Evolutionary conservation across 768 basidiomycete genomes (phyloP).

Genomic region (Coprinopsis sp.): DNA sequence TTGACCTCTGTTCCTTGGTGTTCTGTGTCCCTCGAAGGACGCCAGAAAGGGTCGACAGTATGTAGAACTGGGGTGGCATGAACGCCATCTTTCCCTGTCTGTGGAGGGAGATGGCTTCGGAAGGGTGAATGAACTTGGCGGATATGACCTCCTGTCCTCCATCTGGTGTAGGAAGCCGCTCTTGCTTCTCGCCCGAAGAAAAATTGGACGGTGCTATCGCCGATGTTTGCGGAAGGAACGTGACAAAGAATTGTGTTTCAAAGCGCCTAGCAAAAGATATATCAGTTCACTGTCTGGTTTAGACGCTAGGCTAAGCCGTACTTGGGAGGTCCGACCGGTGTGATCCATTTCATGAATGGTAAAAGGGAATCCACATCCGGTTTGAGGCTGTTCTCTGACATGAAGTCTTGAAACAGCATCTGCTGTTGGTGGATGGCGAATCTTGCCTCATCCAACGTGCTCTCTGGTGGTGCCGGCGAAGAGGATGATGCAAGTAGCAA

Average conservation of each 20-base stretch:
- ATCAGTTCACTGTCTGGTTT: not conserved
- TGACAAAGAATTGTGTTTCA: conserved; percentile 64
- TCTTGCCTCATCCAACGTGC: conserved; percentile 48
- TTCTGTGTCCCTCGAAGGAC: conserved; percentile 41
- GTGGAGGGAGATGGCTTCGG: conserved; percentile 48
- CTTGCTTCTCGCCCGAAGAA: conserved; percentile 49
- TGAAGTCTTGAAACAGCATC: conserved; percentile 48
- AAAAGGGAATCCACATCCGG: conserved; percentile 44
- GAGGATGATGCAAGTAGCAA: conserved; percentile 50
- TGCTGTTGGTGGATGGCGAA: conserved; percentile 50
- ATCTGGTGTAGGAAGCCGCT: conserved; percentile 62
- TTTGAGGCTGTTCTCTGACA: conserved; percentile 38
- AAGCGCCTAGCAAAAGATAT: conserved; percentile 48
- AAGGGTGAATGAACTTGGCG: conserved; percentile 61
- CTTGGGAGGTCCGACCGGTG: conserved; percentile 53
- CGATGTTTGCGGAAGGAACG: conserved; percentile 46
- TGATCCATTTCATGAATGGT: conserved; percentile 76
- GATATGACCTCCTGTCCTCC: conserved; percentile 67
- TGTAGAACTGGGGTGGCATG: conserved; percentile 75
- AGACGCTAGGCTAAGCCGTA: conserved; percentile 19
- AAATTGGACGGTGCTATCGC: conserved; percentile 47
- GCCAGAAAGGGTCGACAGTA: conserved; percentile 54
- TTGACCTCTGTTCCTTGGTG: conserved; percentile 41
- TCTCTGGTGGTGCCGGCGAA: conserved; percentile 14
- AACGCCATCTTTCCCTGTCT: conserved; percentile 46